These are phyloP conservation scores for Candida pseudofarinosa DNA, from an alignment of 805 yeast species.

Conservation along the genomic window DNA sequence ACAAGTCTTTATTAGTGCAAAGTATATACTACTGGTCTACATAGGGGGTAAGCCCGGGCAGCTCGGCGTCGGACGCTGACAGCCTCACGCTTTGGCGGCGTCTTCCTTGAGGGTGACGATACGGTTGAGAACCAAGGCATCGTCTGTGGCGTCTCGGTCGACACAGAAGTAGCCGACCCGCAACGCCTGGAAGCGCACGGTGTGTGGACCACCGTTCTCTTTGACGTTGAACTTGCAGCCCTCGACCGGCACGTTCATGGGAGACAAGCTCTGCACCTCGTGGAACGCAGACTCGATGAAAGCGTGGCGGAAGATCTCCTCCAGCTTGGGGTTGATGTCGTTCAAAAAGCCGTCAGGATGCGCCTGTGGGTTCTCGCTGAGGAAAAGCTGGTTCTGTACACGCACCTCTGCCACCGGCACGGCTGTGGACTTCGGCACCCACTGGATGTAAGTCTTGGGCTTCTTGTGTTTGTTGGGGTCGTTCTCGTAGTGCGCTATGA, in stretches of 20 bases:
- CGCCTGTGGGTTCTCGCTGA: constrained; percentile 84
- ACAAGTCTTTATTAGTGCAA: no score
- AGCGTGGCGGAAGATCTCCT: constrained; percentile 60
- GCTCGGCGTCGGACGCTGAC: no score
- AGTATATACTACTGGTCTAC: no score
- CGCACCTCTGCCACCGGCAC: constrained; percentile 62
- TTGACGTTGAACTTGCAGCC: constrained; percentile 64
- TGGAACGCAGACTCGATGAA: constrained; percentile 72
- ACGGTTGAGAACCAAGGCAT: constrained; percentile 72
- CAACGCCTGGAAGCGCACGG: constrained; percentile 96
- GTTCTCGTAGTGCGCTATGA: constrained; percentile 77
- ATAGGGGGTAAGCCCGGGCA: no score
- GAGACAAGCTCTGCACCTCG: constrained; percentile 65
- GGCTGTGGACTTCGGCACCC: constrained; percentile 76
- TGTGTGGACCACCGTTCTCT: constrained; percentile 64
- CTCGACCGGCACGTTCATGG: constrained; percentile 63
- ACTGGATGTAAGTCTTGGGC: constrained; percentile 95
- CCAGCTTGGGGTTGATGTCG: constrained; percentile 79
- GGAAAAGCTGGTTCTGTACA: constrained; percentile 81
- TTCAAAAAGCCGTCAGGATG: constrained; percentile 85
- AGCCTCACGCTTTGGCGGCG: constrained; percentile 10
- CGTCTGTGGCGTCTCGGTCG: constrained; percentile 69
- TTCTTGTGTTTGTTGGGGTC: constrained; percentile 52
- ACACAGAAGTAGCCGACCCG: constrained; percentile 94
- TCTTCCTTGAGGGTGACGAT: constrained; percentile 86